Conservation (phyloP, 495 filamentous ascomycete genomes). For the Tuber microsphaerosporum region DNA sequence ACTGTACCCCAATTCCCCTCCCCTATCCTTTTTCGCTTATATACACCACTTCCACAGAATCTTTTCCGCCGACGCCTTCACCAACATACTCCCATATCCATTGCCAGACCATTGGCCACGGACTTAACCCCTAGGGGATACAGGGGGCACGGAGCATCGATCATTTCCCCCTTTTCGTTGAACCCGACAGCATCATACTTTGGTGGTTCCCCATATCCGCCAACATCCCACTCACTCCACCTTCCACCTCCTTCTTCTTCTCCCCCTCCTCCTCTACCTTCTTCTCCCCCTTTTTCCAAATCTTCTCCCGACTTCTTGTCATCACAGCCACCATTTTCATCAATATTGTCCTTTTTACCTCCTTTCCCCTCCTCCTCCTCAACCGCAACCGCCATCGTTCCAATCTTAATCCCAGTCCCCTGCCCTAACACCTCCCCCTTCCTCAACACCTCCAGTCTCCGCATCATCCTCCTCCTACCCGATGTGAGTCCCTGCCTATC, state of each 20-base stretch:
- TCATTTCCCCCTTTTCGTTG: neutral
- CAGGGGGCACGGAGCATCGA: neutral
- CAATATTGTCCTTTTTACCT: neutral
- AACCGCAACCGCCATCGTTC: conserved; percentile 3
- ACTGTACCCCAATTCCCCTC: neutral
- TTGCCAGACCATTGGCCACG: no score
- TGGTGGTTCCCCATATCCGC: neutral
- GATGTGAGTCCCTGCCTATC: neutral
- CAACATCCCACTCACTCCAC: neutral
- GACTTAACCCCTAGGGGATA: neutral
- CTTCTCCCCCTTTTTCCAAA: neutral
- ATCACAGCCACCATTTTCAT: neutral
- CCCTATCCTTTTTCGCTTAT: neutral
- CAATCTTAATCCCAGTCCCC: neutral
- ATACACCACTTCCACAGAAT: neutral
- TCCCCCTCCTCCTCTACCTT: neutral
- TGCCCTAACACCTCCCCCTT: neutral
- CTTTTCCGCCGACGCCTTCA: neutral
- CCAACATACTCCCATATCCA: neutral
- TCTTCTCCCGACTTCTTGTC: conserved; percentile 11
- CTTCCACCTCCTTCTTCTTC: neutral
- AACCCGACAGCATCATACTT: neutral
- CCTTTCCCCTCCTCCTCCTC: conserved; percentile 15
- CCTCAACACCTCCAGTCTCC: conserved; percentile 16
- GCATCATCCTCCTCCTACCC: conserved; percentile 5